phyloP scores from a whole-genome alignment of 805 yeast genomes.

The Priceomyces haplophilus region DNA sequence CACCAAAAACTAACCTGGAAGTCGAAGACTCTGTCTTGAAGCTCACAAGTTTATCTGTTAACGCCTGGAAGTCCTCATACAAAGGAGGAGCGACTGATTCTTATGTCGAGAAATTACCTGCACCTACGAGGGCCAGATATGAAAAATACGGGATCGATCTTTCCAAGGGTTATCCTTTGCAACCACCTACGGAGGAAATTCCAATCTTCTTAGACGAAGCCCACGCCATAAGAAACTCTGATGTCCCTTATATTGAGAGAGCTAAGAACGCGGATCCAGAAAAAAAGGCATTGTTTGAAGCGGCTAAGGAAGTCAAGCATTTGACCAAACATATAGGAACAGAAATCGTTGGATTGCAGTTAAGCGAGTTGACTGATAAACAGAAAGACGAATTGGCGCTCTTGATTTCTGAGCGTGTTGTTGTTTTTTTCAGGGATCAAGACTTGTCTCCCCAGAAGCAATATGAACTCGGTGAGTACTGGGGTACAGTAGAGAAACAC shows the following conservation, averaged over 20 bases:
- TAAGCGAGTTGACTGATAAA: conserved; percentile 21
- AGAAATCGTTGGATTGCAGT: conserved; percentile 29
- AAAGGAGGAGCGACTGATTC: conserved; percentile 6
- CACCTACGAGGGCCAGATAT: conserved; percentile 20
- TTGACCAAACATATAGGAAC: conserved; percentile 25
- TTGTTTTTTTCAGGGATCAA: conserved; percentile 29
- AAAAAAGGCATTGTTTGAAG: conserved; percentile 26
- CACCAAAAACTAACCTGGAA: conserved; percentile 8
- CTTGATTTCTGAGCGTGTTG: conserved; percentile 26
- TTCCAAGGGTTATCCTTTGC: conserved; percentile 23
- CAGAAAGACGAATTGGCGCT: conserved; percentile 28
- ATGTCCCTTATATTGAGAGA: conserved; percentile 23
- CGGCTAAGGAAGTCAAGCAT: conserved; percentile 26
- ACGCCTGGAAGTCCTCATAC: not conserved
- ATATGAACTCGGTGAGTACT: conserved; percentile 25
- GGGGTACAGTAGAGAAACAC: conserved; percentile 30
- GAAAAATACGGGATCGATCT: conserved; percentile 23
- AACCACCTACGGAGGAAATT: conserved; percentile 19
- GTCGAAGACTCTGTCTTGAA: conserved; percentile 13
- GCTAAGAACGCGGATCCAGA: conserved; percentile 29
- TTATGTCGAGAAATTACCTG: conserved; percentile 20
- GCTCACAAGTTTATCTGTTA: conserved; percentile 10
- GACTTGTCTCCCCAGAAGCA: conserved; percentile 30
- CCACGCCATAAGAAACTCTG: conserved; percentile 18
- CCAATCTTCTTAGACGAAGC: conserved; percentile 29